These are phyloP conservation scores for Leishmania major DNA, from an alignment of 208 protist species.

Conservation along the genomic window DNA sequence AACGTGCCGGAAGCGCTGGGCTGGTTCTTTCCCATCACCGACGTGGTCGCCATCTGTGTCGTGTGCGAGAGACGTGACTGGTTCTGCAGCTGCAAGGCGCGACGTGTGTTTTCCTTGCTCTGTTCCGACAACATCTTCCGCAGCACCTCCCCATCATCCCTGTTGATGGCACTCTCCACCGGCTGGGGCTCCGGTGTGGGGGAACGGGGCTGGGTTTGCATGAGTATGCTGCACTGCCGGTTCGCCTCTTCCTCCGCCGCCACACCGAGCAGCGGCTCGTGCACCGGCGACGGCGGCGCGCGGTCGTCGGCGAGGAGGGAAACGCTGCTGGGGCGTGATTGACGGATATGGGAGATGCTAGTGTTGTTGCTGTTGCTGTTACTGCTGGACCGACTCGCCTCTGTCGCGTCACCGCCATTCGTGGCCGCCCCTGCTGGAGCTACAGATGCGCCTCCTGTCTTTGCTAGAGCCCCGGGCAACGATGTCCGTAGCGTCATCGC, in stretches of 20 bases:
- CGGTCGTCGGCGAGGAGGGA: constrained; percentile 32
- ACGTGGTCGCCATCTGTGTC: background rate
- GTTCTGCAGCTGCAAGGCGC: constrained; percentile 29
- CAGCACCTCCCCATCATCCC: background rate
- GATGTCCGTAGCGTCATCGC: background rate
- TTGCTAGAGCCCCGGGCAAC: background rate
- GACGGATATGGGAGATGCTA: constrained; percentile 11
- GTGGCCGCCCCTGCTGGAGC: background rate
- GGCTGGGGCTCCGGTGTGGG: background rate
- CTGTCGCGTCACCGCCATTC: background rate
- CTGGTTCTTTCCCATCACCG: background rate
- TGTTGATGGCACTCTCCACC: background rate
- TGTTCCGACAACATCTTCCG: constrained; percentile 31
- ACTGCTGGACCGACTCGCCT: background rate
- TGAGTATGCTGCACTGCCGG: constrained; percentile 32
- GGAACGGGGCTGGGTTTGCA: constrained; percentile 7
- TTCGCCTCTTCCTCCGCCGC: constrained; percentile 25
- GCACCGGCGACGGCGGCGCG: constrained; percentile 22
- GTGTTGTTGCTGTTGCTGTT: constrained; percentile 9
- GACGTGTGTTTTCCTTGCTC: constrained; percentile 36
- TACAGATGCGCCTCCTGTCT: background rate
- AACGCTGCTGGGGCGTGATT: constrained; percentile 11
- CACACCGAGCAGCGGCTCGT: constrained; percentile 32
- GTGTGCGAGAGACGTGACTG: constrained; percentile 22
- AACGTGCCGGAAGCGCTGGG: background rate